Base-by-base conservation (phyloP, 305 asterid genomes). In the Euphrasia arctica region DNA sequence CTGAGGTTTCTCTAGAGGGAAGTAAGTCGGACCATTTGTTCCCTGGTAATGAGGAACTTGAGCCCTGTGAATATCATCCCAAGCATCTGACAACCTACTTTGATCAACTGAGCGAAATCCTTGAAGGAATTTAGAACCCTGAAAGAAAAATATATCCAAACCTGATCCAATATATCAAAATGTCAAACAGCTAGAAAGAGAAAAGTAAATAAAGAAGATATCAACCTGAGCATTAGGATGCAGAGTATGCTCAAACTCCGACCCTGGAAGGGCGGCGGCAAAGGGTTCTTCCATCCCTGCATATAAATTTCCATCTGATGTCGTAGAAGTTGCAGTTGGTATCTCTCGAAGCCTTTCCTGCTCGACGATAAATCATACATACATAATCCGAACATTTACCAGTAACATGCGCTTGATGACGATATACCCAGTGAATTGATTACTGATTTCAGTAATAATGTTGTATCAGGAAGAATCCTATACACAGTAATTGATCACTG, bases 261-360 rank as follows among this genome's bases (percentile, higher is more conserved):
- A 75, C 41, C 98, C 98, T 34, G 98, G 98, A 80, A 94, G 90
- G 14, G 75, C 79, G 34, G 84, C 78, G 18, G 85, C 74, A 66
- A 90, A 75, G 45, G 95, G 95, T 72, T 84, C 94, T 70, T 74
- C 85, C 62, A 66, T 57, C 18, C 91, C 95, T 39, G 68, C 62
- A 75, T 70, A 80, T 65, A 81, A 76, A 74, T 72, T 85, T 52
- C 88, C 93, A 81, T 82, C 90, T 57, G 88, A 70, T 62, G 79
- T 42, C 66, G 88, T 79, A 66, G 77, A 73, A n/a, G 90, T 70
- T 74, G 95, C 83, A 47, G 86, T 79, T 39, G 99, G 99, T 73
- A 91, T 94, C 89, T 94, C 99, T 68, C 85, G 80, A 73, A 94
- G 89, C 76, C 95, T 79, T 52, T 86, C 98, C 98, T 94, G 89